phyloP scores from a whole-genome alignment of 2,329 filamentous ascomycete genomes.

The Zymoseptoria crescenta region DNA sequence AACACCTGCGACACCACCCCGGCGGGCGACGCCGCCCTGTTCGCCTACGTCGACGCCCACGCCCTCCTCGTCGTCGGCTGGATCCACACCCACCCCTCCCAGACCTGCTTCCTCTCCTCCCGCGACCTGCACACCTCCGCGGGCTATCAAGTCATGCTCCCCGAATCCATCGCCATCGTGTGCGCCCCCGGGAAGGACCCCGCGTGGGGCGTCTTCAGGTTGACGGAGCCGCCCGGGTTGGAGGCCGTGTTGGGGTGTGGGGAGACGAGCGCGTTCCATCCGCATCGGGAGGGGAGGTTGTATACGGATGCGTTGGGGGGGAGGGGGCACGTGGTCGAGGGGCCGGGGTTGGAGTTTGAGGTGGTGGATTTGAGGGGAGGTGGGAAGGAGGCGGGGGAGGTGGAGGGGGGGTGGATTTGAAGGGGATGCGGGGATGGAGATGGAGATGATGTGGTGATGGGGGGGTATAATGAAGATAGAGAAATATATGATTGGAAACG shows the following conservation, averaged over 20 bases:
- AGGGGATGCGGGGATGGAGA: too few relatives aligned
- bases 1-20: conserved; percentile 95
- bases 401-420: background rate
- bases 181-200: conserved; percentile 77
- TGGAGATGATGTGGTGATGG: too few relatives aligned
- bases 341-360: conserved; percentile 52
- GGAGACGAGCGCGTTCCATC: conserved; percentile 77
- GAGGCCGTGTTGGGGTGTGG: conserved; percentile 74
- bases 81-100: conserved; percentile 96
- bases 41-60: conserved; percentile 80
- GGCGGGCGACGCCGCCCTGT: conserved; percentile 59
- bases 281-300: conserved; percentile 60
- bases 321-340: conserved; percentile 52
- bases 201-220: conserved; percentile 79
- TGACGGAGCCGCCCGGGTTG: conserved; percentile 88
- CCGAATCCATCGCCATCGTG: conserved; percentile 93
- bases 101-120: conserved; percentile 97
- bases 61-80: conserved; percentile 84
- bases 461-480: background rate
- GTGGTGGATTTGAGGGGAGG: conserved; percentile 53
- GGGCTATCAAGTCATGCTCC: conserved; percentile 92
- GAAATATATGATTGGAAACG: background rate
- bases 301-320: conserved; percentile 61
- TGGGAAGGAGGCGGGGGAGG: background rate
- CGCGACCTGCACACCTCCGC: conserved; percentile 88